phyloP scores from a whole-genome alignment of 148 eudicot genomes.

The Drosera capensis region DNA sequence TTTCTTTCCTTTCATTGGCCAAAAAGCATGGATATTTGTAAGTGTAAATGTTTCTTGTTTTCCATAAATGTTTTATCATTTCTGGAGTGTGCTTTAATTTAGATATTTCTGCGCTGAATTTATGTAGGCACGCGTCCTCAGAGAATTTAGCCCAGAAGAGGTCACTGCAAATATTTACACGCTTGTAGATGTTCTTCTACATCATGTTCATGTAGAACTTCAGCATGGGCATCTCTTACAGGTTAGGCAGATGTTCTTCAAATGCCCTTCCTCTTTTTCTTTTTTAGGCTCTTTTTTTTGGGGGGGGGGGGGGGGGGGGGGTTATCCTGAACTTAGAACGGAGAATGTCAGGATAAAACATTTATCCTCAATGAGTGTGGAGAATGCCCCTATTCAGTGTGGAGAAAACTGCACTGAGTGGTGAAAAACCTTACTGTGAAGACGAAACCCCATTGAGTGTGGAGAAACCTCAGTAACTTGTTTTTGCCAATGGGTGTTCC shows the following conservation, averaged over 20 bases:
- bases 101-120: constrained; percentile 1
- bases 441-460: no score
- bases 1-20: constrained; percentile 1
- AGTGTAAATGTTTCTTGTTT: no score
- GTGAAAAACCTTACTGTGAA: no score
- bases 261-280: neutral
- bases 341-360: no score
- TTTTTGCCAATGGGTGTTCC: no score
- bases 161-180: constrained; percentile 94
- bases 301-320: neutral
- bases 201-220: constrained; percentile 72
- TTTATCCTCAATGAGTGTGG: no score
- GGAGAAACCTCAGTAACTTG: no score
- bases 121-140: constrained; percentile 64
- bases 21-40: no score
- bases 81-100: neutral
- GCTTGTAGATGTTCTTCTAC: constrained; percentile 93
- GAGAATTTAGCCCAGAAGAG: constrained; percentile 98
- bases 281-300: constrained; percentile 1
- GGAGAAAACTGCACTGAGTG: no score
- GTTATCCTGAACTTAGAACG: neutral
- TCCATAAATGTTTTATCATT: no score
- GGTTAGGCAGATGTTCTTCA: constrained; percentile 16
- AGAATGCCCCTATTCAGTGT: no score
- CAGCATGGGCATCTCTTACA: constrained; percentile 78